Evolutionary conservation across 106 monocot genomes (phyloP), one percentile per base, ranked within the genome.

Genomic region (Dioscorea dumetorum): DNA sequence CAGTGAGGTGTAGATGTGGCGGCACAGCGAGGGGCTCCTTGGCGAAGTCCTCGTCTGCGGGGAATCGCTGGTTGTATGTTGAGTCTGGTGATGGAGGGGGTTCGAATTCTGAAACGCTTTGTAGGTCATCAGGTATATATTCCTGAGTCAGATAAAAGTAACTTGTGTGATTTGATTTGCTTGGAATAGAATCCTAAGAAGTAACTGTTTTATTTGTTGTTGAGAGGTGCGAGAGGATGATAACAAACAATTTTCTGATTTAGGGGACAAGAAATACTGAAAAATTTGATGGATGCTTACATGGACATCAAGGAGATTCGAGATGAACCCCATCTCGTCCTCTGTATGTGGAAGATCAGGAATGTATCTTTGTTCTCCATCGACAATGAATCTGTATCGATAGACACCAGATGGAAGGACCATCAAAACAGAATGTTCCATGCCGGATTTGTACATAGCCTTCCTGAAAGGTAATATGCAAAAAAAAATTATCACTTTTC

Each of bases 391-490:
- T 57, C 69, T 83, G 76, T 89, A 97, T 0, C 73, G 86, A 72
- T 88, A 97, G 5, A 88, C 64, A 20, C 95, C 95, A 22, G 81
- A 88, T 23, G 91, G 84, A 18, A 97, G 91, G 24, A 83, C 78
- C 48, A 97, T 50, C 65, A 97, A 33, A 70, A 91, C 74, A 33
- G 81, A 76, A 80, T 84, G 82, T 68, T 97, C 95, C 72, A 86
- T 97, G 16, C 95, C 91, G 31, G 88, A 86, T 64, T 69, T 86
- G 49, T 88, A 82, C 58, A 97, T 63, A 66, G 67, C 22, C 68
- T 71, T 88, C 86, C 95, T 97, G 88, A 61, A 70, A 11, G 60
- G 16, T 50, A 50, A 23, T 66, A 18, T 28, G 28, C 41, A 41
- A 10, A 41, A 41, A 4, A 4, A 48, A 4, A 22, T 11, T 5